These are phyloP conservation scores for Plenodomus biglobosus DNA, from an alignment of 2,329 filamentous ascomycete species.

Conservation along the genomic window DNA sequence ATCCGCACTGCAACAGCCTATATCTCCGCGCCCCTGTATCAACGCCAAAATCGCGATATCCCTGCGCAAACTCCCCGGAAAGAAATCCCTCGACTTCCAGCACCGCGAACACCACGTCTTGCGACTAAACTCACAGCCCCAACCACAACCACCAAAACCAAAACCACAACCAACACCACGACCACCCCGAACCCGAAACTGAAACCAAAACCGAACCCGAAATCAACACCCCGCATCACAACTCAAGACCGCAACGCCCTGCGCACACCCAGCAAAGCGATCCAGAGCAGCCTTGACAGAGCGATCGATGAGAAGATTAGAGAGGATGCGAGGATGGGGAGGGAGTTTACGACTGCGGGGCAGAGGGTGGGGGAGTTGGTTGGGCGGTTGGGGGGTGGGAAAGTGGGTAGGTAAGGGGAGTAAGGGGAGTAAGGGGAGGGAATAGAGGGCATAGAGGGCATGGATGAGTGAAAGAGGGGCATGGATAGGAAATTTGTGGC, in stretches of 20 bases:
- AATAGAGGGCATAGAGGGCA: not conserved
- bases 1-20: constrained; percentile 3
- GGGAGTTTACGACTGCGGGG: constrained; percentile 15
- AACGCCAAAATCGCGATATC: not conserved
- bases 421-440: not conserved
- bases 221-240: not conserved
- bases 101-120: too few relatives aligned
- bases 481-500: not conserved
- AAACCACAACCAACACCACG: not conserved
- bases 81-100: too few relatives aligned
- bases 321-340: constrained; percentile 16
- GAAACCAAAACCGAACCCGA: not conserved
- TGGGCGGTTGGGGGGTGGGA: not conserved
- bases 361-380: constrained; percentile 15
- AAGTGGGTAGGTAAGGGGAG: not conserved
- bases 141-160: not conserved
- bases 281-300: constrained; percentile 17
- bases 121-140: not conserved
- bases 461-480: not conserved
- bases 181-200: not conserved
- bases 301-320: constrained; percentile 34
- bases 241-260: constrained; percentile 14
- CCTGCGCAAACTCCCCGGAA: too few relatives aligned
- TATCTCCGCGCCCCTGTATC: not conserved
- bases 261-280: constrained; percentile 28